These are phyloP conservation scores for Mucor piriformis DNA, from an alignment of 371 early-diverging fungal genomes.

Conservation along the genomic window DNA sequence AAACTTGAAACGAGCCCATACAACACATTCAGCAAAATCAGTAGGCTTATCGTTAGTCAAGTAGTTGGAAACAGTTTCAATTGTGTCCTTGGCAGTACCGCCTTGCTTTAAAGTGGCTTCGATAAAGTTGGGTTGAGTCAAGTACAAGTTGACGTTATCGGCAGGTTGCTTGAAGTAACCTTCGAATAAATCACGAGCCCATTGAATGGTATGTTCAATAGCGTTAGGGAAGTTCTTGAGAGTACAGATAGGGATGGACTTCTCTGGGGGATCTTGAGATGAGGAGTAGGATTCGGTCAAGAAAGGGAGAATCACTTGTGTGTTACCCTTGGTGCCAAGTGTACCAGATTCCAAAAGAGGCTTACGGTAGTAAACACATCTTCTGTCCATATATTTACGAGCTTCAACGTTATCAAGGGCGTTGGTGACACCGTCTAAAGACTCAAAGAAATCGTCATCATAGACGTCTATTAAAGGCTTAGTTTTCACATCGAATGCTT, in stretches of 20 bases:
- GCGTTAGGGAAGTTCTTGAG: conserved; percentile 99
- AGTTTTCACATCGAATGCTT: too few species aligned
- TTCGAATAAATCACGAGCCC: conserved; percentile 98
- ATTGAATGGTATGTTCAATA: conserved; percentile 99
- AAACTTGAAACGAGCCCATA: conserved; percentile 92
- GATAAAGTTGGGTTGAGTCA: conserved; percentile 84
- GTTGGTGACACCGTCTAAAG: conserved; percentile 94
- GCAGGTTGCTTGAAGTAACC: conserved; percentile 92
- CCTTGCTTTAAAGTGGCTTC: conserved; percentile 79
- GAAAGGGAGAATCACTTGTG: conserved; percentile 94
- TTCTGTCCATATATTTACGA: conserved; percentile 96
- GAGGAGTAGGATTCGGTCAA: conserved; percentile 99
- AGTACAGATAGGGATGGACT: conserved; percentile 99
- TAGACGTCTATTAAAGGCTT: conserved; percentile 76
- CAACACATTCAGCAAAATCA: conserved; percentile 89
- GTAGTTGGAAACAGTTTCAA: conserved; percentile 71
- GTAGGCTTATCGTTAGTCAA: conserved; percentile 80
- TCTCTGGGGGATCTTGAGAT: conserved; percentile 99
- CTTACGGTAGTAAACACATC: conserved; percentile 96
- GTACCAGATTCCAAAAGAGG: conserved; percentile 99
- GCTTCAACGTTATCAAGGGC: conserved; percentile 99
- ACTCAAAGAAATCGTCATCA: conserved; percentile 93
- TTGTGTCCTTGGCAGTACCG: conserved; percentile 77
- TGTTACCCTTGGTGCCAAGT: conserved; percentile 99
- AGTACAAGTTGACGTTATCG: conserved; percentile 92